Evolutionary conservation across 202 grass and related monocot genomes (phyloP).

Genomic region (Alloteropsis angusta): DNA sequence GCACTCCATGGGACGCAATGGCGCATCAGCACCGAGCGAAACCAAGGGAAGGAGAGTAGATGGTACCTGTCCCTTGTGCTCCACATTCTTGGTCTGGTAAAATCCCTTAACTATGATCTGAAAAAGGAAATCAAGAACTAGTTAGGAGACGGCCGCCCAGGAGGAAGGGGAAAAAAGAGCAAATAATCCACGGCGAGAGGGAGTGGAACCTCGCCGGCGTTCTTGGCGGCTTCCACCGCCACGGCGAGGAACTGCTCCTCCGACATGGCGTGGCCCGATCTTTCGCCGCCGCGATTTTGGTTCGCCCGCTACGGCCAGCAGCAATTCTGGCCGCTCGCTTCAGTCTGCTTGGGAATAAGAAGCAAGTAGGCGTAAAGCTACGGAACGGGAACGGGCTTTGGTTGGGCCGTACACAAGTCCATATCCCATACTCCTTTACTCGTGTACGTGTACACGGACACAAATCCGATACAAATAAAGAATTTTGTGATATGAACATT

Average conservation of each 20-base stretch:
- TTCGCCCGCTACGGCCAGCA: neutral
- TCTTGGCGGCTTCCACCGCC: slow-evolving; percentile 67
- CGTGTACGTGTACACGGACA: neutral
- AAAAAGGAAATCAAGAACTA: neutral
- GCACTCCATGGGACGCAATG: neutral
- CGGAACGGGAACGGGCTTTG: neutral
- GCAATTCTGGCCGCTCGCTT: slow-evolving; percentile 15
- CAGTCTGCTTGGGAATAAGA: neutral
- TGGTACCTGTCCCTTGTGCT: slow-evolving; percentile 89
- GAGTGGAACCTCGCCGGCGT: slow-evolving; percentile 58
- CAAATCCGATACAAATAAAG: too few species aligned
- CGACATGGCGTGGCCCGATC: slow-evolving; percentile 22
- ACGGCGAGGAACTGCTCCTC: slow-evolving; percentile 58
- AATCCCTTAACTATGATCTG: slow-evolving; percentile 83
- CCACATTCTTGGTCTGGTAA: slow-evolving; percentile 82
- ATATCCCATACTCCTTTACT: neutral
- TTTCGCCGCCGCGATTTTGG: neutral
- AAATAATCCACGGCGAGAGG: neutral
- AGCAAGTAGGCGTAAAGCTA: neutral
- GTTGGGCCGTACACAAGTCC: neutral
- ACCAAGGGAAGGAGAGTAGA: neutral
- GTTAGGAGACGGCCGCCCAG: neutral
- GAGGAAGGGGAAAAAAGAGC: neutral
- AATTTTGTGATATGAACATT: too few species aligned
- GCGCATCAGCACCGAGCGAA: neutral